phyloP scores from a whole-genome alignment of 208 protist genomes.

The Trypanosoma rangeli region DNA sequence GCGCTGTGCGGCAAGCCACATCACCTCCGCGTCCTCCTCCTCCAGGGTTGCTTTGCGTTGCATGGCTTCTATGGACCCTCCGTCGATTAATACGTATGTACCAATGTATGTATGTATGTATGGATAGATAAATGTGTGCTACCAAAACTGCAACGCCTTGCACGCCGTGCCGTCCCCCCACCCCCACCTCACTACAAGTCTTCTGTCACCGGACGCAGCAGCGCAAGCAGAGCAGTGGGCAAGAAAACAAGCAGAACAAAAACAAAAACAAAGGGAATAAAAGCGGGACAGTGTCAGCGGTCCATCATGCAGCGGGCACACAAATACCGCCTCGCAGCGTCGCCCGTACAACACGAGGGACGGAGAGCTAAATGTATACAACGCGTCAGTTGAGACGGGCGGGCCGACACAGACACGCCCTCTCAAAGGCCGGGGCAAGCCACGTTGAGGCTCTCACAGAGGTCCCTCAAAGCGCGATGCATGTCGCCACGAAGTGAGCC shows the following conservation, averaged over 20 bases:
- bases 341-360: not conserved
- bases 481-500: conserved; percentile 57
- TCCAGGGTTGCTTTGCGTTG: not conserved
- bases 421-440: conserved; percentile 47
- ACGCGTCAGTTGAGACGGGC: too few species aligned
- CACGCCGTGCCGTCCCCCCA: not conserved
- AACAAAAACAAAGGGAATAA: conserved; percentile 7
- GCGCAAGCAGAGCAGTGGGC: not conserved
- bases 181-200: not conserved
- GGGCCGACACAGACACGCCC: conserved; percentile 5
- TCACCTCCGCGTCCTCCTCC: not conserved
- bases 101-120: not conserved
- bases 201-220: too few species aligned
- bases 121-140: not conserved
- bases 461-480: conserved; percentile 59
- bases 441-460: conserved; percentile 71
- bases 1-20: conserved; percentile 14
- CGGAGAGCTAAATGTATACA: not conserved
- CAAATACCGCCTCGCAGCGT: not conserved
- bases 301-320: not conserved
- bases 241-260: not conserved
- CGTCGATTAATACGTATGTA: not conserved
- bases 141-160: not conserved
- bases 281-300: not conserved
- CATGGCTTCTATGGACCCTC: not conserved